Percentiles rank a stretch among this genome's conserved stretches.
Conservation (phyloP, 495 filamentous ascomycete species). For the Aspergillus haitiensis region DNA sequence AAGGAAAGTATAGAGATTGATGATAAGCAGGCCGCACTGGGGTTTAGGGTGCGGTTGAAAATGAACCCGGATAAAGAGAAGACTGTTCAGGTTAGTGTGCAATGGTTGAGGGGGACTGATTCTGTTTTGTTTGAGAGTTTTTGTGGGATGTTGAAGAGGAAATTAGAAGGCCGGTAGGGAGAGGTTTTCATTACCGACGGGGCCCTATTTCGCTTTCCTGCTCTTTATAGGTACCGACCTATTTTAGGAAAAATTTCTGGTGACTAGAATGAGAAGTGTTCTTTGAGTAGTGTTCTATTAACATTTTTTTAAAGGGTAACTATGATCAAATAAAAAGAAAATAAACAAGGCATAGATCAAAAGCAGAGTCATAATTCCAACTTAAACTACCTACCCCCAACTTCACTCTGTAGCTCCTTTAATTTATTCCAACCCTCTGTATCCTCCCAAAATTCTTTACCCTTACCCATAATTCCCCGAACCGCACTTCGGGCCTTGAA, state of each 20-base stretch:
- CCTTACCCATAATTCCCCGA: conserved; percentile 76
- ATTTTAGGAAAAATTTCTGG: too few relatives aligned
- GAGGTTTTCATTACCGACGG: not conserved
- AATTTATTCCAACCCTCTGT: conserved; percentile 68
- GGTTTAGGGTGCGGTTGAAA: conserved; percentile 47
- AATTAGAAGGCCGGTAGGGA: conserved; percentile 35
- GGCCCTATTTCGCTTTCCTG: too few relatives aligned
- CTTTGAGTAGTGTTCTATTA: not conserved
- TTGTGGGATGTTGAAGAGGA: conserved; percentile 71
- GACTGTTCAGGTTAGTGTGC: conserved; percentile 47
- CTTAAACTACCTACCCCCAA: conserved; percentile 25
- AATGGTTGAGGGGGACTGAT: conserved; percentile 79
- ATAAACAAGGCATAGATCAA: not conserved
- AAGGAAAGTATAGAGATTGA: conserved; percentile 32
- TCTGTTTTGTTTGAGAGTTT: conserved; percentile 83
- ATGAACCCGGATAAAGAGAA: conserved; percentile 27
- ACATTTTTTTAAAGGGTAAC: not conserved
- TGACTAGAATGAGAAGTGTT: not conserved
- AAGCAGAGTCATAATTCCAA: not conserved
- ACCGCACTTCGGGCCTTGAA: conserved; percentile 85
- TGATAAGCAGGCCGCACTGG: conserved; percentile 37
- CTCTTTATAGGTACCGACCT: too few relatives aligned
- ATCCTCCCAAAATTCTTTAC: conserved; percentile 80
- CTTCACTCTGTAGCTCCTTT: conserved; percentile 47
- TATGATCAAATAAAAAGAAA: not conserved